Conservation (phyloP, 208 protist species). For the Wallacemonas sp. region DNA sequence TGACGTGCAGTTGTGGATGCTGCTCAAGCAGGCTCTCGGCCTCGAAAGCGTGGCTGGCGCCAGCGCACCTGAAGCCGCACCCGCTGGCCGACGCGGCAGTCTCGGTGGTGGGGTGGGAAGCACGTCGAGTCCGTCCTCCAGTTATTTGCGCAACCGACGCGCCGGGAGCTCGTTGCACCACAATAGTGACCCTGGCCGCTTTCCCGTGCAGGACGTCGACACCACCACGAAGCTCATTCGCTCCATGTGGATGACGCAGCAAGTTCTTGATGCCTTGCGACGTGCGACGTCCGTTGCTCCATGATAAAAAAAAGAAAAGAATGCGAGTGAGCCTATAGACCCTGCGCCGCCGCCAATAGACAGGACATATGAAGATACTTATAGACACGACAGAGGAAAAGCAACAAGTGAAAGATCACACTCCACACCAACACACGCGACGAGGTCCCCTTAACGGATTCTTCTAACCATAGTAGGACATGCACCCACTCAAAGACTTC, state of each 20-base stretch:
- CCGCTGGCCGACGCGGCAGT: neutral
- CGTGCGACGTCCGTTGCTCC: neutral
- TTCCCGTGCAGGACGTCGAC: constrained; percentile 16
- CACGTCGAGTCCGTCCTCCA: neutral
- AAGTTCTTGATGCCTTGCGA: constrained; percentile 18
- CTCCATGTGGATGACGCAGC: constrained; percentile 19
- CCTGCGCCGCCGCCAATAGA: too few relatives aligned
- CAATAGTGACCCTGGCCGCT: constrained; percentile 14
- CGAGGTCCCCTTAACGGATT: too few relatives aligned
- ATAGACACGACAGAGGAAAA: neutral
- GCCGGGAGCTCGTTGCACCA: neutral
- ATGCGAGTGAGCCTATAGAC: neutral
- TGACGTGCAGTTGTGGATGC: constrained; percentile 14
- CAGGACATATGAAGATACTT: too few relatives aligned
- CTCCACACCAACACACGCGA: too few relatives aligned
- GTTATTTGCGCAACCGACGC: neutral
- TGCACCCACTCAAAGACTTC: too few relatives aligned
- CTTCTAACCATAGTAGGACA: too few relatives aligned
- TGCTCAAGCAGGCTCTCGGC: constrained; percentile 15
- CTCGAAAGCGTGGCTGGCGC: neutral
- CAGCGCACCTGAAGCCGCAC: neutral
- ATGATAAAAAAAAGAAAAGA: constrained; percentile 18
- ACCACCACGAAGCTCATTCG: neutral
- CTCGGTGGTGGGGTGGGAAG: neutral
- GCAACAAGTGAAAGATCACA: too few relatives aligned